Evolutionary conservation across 1,284 basidiomycete species (phyloP), one percentile per base, ranked within the genome.

Genomic region (Boletellus deceptivus): DNA sequence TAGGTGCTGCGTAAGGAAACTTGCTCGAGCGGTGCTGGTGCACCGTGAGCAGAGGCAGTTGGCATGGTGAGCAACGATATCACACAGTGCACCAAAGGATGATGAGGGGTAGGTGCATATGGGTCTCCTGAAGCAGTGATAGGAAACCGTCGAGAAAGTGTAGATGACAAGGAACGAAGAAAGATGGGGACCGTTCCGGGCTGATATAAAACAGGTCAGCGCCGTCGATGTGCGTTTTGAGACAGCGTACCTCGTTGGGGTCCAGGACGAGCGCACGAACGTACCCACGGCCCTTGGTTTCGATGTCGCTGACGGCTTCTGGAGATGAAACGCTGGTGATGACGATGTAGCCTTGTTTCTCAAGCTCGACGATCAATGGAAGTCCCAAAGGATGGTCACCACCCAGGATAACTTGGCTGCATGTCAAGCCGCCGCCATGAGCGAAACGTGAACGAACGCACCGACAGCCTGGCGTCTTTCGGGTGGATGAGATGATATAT

Each of bases 91-190:
- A 90, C 76, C 65, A 85, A 82, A 8, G 84, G 80, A 55, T 83
- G 78, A 4, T 80, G 70, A 10, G 81, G 72, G 18, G 83, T 78
- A 1, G 83, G 73, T 17, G 77, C 80, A 61, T 84, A 89, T 2
- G 90, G 89, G 63, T 93, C 91, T 27, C 91, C 90, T 0, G 86
- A 72, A 14, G 82, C 70, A 36, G 79, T 83, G 56, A 90, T 77
- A 3, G 91, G 91, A 72, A 91, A 93, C 38, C 83, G 79, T 52
- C 89, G 82, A n/a, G 86, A 86, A 9, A 93, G 75, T 1, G 89
- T 83, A 0, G 89, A 86, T 6, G 82, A 76, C 38, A 93, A 72
- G 3, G 88, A 90, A 45, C 89, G 83, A 31, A 92, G 72, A 73
- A 92, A 93, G 45, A 82, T 75, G 1, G 84, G 77, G 40, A 89